Evolutionary conservation across 129 eudicot genomes (phyloP).

Genomic region (Kitagawia praeruptora): DNA sequence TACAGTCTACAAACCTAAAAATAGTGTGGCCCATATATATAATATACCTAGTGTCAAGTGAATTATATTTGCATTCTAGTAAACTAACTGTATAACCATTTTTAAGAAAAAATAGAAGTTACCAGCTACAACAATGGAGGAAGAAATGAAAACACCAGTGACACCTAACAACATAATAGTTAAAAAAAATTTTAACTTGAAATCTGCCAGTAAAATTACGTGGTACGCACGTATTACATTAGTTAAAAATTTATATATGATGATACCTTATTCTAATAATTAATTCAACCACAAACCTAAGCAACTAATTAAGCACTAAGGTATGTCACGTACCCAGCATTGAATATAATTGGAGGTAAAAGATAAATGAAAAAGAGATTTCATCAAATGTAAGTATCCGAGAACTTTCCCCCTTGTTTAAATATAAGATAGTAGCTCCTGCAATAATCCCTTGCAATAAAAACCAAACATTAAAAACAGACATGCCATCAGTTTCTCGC

Average conservation of each 20-base stretch:
- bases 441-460: slow-evolving; percentile 46
- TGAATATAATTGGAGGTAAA: slow-evolving; percentile 89
- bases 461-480: background rate
- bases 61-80: too few relatives aligned
- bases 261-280: too few relatives aligned
- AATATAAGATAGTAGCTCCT: slow-evolving; percentile 50
- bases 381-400: slow-evolving; percentile 74
- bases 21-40: too few relatives aligned
- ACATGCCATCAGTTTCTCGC: too few relatives aligned
- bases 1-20: too few relatives aligned
- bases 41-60: too few relatives aligned
- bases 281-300: background rate
- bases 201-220: slow-evolving; percentile 39
- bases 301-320: too few relatives aligned
- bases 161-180: slow-evolving; percentile 87
- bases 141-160: slow-evolving; percentile 75
- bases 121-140: slow-evolving; percentile 67
- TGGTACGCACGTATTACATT: background rate
- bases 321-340: slow-evolving; percentile 56
- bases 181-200: slow-evolving; percentile 86
- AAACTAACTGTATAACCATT: too few relatives aligned
- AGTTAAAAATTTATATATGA: background rate
- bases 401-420: slow-evolving; percentile 63
- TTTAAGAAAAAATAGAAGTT: background rate
- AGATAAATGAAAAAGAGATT: slow-evolving; percentile 77